Evolutionary conservation across 306 rosid species (phyloP), one percentile per base, ranked within the genome.

Genomic region (Betula pendula): DNA sequence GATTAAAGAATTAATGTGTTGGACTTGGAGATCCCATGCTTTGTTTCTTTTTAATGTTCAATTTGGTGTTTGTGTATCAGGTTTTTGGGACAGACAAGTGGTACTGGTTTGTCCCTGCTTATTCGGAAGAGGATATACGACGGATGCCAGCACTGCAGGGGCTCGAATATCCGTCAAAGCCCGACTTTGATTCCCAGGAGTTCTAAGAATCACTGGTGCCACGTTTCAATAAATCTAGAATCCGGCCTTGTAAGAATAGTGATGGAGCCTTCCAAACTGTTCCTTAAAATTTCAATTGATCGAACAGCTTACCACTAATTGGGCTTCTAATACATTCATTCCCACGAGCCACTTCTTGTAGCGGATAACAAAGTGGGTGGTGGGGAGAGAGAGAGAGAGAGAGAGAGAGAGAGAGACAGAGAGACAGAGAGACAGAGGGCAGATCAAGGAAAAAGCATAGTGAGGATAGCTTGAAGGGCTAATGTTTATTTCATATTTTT

Each of bases 141-240:
- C 87, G 87, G 77, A 89, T 91, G 86, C 98, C 99, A 3, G 99
- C 89, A 3, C 96, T 96, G 44, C 98, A 96, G 81, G 99, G 99
- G 60, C 93, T 96, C 0, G 98, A 96, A 20, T 96, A 92, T 79
- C 99, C 99, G 27, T 93, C 98, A 42, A 93, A 90, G 81, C 97
- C 97, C 1, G 99, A 88, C 48, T 90, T 89, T 5, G 96, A 96
- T 70, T 96, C 94, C 55, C 93, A 89, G 83, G 92, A 90, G 85
- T 90, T 87, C 78, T 87, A 76, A 87, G 84, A 43, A 50, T 75
- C 71, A 50, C 71, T 71, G 53, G 55, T 71, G 60, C 42, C 62
- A 24, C 80, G 53, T 53, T 27, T 29, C 67, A 43, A 78, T 87
- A 71, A 69, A 67, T 58, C 75, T 76, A 33, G 1, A 33, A 78